phyloP scores from a whole-genome alignment of 2,329 filamentous ascomycete genomes.

The Phialemoniopsis sp. region DNA sequence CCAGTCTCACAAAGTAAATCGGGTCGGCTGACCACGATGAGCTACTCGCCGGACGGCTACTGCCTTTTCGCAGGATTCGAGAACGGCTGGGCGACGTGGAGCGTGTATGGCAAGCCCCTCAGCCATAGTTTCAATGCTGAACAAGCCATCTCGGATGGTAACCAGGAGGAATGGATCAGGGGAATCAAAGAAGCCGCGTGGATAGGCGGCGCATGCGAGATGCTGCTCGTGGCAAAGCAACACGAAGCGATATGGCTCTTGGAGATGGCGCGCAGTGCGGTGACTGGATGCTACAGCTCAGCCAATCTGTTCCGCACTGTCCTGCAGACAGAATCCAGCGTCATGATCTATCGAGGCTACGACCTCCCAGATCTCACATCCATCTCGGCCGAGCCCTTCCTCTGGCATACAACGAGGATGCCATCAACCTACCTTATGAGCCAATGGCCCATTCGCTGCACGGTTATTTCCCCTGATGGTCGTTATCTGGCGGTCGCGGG shows the following conservation, averaged over 20 bases:
- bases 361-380: constrained; percentile 86
- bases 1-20: constrained; percentile 64
- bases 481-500: constrained; percentile 97
- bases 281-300: constrained; percentile 85
- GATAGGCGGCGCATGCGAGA: constrained; percentile 83
- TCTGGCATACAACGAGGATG: constrained; percentile 93
- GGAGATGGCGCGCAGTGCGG: constrained; percentile 91
- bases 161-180: constrained; percentile 79
- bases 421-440: constrained; percentile 80
- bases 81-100: constrained; percentile 93
- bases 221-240: constrained; percentile 67
- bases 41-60: constrained; percentile 92
- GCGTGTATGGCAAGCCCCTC: constrained; percentile 89
- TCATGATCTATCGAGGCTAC: constrained; percentile 92
- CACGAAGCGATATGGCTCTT: constrained; percentile 81
- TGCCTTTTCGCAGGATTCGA: constrained; percentile 93
- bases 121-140: constrained; percentile 80
- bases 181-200: constrained; percentile 76
- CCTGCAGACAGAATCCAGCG: constrained; percentile 79
- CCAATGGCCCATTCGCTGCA: constrained; percentile 89
- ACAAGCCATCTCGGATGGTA: constrained; percentile 54
- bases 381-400: constrained; percentile 83
- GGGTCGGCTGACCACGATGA: constrained; percentile 69
- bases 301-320: constrained; percentile 88
- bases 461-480: constrained; percentile 86